A percentile compares a stretch with the other conserved stretches of the same genome.
Evolutionary conservation across 169 alveolate genomes (phyloP).

Genomic region (Cryptosporidium sp.): DNA sequence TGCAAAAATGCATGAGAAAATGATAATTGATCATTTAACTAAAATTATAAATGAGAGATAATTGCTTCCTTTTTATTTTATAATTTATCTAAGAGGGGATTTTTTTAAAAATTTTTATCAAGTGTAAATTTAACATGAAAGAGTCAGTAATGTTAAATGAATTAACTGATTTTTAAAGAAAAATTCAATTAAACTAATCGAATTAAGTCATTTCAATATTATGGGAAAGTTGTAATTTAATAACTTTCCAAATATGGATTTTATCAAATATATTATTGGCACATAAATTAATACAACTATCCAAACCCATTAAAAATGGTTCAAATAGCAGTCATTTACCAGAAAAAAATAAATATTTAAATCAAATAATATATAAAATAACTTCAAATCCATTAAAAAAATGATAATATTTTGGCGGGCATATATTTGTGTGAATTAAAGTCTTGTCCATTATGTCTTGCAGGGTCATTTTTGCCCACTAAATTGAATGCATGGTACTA

Average conservation of each 20-base stretch:
- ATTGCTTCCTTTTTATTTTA: too few relatives aligned
- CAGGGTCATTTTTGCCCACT: constrained; percentile 58
- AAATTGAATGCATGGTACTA: constrained; percentile 26
- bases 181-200: neutral
- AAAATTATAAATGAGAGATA: neutral
- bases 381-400: neutral
- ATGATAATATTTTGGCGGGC: constrained; percentile 26
- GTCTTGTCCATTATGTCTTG: constrained; percentile 63
- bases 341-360: too few relatives aligned
- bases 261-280: neutral
- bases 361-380: too few relatives aligned
- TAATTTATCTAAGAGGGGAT: too few relatives aligned
- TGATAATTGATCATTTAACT: neutral
- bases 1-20: neutral
- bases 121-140: too few relatives aligned
- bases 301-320: neutral
- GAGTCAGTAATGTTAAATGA: too few relatives aligned
- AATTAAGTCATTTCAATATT: too few relatives aligned
- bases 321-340: neutral
- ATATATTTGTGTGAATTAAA: constrained; percentile 52
- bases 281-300: neutral
- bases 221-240: neutral
- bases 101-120: too few relatives aligned
- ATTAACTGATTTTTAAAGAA: too few relatives aligned
- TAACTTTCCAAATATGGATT: too few relatives aligned